Evolutionary conservation across 1,284 basidiomycete genomes (phyloP).

Genomic region (Sparassis latifolia): DNA sequence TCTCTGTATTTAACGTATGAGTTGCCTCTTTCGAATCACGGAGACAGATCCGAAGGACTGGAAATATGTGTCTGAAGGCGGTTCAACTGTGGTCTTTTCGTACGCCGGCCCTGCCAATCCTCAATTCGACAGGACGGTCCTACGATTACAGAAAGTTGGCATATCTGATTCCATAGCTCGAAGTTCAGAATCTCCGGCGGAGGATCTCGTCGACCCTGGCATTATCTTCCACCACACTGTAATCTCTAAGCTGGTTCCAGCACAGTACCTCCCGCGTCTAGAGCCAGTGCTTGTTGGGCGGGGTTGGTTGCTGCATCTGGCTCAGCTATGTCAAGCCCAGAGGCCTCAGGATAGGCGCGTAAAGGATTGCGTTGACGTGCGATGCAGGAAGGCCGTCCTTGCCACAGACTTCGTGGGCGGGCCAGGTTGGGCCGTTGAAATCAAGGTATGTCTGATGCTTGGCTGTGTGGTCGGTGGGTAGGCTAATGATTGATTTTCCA

Average conservation of each 20-base stretch:
- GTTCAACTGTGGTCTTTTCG: conserved; percentile 83
- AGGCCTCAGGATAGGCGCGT: conserved; percentile 51
- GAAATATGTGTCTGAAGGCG: conserved; percentile 84
- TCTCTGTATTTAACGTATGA: too few relatives aligned
- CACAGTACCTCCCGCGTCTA: conserved; percentile 49
- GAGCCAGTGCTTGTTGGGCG: conserved; percentile 44
- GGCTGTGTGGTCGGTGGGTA: not conserved
- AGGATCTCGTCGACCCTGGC: conserved; percentile 50
- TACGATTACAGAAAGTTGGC: conserved; percentile 65
- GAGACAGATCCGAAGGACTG: conserved; percentile 52
- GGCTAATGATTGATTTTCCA: conserved; percentile 24
- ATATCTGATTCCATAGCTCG: not conserved
- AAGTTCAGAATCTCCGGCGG: conserved; percentile 7
- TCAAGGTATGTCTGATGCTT: conserved; percentile 57
- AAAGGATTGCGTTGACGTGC: conserved; percentile 53
- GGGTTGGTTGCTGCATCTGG: conserved; percentile 58
- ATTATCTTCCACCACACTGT: conserved; percentile 59
- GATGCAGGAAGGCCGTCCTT: conserved; percentile 52
- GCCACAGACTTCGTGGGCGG: conserved; percentile 69
- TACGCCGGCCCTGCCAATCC: conserved; percentile 51
- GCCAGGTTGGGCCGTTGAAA: conserved; percentile 67
- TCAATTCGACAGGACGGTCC: conserved; percentile 54
- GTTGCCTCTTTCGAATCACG: not conserved
- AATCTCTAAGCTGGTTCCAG: conserved; percentile 54
- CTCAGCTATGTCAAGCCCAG: conserved; percentile 34